Conservation (phyloP, 2,329 filamentous ascomycete genomes). For the Scytalidium sp. region DNA sequence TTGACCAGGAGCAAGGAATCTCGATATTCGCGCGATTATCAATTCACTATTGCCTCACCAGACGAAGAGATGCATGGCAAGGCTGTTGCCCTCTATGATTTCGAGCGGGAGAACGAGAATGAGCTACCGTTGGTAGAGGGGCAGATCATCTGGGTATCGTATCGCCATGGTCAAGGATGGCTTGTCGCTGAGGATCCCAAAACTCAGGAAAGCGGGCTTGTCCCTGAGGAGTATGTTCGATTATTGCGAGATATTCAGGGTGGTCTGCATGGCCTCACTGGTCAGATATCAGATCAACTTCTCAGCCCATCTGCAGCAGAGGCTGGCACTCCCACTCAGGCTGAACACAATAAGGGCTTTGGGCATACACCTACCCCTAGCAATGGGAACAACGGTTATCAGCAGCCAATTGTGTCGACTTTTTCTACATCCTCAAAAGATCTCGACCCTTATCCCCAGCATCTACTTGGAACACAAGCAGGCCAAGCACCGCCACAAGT, state of each 20-base stretch:
- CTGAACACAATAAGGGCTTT: constrained; percentile 47
- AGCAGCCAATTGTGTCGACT: constrained; percentile 64
- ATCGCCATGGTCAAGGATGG: constrained; percentile 95
- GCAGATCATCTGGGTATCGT: constrained; percentile 94
- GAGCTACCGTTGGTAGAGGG: constrained; percentile 90
- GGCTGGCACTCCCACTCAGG: constrained; percentile 58
- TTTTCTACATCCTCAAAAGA: constrained; percentile 71
- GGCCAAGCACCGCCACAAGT: constrained; percentile 64
- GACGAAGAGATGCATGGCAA: constrained; percentile 98
- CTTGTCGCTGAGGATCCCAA: constrained; percentile 94
- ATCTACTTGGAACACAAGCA: constrained; percentile 59
- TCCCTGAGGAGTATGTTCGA: constrained; percentile 94
- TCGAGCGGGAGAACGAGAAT: constrained; percentile 93
- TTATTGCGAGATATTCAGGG: constrained; percentile 91
- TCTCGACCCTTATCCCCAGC: constrained; percentile 64
- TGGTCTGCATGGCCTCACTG: constrained; percentile 72
- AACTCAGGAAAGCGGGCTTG: constrained; percentile 88
- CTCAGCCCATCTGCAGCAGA: constrained; percentile 51
- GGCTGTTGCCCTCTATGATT: constrained; percentile 92
- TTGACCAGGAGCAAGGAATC: constrained; percentile 65
- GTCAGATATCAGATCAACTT: constrained; percentile 50
- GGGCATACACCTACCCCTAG: constrained; percentile 44
- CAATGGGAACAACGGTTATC: constrained; percentile 57
- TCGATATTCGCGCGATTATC: constrained; percentile 86
- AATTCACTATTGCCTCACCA: constrained; percentile 90